Conservation (phyloP, 306 rosid species). For the Geum urbanum region DNA sequence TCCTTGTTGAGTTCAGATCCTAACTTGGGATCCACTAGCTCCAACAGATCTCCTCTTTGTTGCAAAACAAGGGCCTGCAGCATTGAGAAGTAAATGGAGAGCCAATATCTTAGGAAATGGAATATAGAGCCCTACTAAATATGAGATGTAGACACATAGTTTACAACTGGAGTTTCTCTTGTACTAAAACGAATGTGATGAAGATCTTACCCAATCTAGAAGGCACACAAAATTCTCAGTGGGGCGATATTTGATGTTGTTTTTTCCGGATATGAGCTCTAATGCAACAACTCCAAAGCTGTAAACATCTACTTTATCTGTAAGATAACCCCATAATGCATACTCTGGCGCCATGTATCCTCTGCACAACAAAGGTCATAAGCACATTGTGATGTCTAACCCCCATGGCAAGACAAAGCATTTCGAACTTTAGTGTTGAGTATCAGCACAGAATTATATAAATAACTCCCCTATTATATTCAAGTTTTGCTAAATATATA, state of each 20-base stretch:
- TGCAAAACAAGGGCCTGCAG: constrained; percentile 31
- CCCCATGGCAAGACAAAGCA: neutral
- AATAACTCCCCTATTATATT: neutral
- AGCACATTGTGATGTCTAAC: neutral
- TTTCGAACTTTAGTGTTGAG: neutral
- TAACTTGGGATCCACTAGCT: constrained; percentile 50
- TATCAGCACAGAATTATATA: neutral
- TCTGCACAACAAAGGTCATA: constrained; percentile 30
- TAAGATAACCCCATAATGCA: constrained; percentile 58
- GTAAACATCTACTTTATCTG: constrained; percentile 55
- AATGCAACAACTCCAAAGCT: constrained; percentile 57
- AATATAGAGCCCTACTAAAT: neutral
- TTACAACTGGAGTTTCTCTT: neutral
- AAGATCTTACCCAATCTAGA: constrained; percentile 47
- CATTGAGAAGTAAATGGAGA: neutral
- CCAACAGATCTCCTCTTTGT: constrained; percentile 30
- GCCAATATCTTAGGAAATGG: neutral
- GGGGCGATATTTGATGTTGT: constrained; percentile 34
- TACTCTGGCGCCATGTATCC: constrained; percentile 80
- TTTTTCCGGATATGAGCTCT: constrained; percentile 50
- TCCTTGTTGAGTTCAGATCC: constrained; percentile 36
- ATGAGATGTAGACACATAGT: neutral
- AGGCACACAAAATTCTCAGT: constrained; percentile 52
- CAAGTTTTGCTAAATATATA: neutral
- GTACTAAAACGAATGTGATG: neutral